Conservation (phyloP, 768 basidiomycete species). For the Bullera alba region DNA sequence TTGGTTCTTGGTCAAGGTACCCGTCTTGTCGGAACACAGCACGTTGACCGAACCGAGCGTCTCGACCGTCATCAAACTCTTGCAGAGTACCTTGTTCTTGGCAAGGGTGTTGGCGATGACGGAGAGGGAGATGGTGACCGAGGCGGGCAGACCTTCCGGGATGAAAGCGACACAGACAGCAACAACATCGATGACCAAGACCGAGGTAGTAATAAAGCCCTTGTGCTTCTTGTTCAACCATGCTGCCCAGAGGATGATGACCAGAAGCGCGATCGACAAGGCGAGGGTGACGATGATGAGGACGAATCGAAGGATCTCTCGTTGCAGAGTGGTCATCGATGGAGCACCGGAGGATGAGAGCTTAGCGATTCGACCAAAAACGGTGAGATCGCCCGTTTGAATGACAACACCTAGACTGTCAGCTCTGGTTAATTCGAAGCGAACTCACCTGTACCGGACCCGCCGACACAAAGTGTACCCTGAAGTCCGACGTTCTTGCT, state of each 20-base stretch:
- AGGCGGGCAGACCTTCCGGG: constrained; percentile 49
- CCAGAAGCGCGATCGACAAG: constrained; percentile 49
- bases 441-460: constrained; percentile 27
- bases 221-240: constrained; percentile 44
- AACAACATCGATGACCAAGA: constrained; percentile 56
- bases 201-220: constrained; percentile 52
- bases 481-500: constrained; percentile 59
- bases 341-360: constrained; percentile 51
- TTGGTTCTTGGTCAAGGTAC: constrained; percentile 54
- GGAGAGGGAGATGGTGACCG: constrained; percentile 32
- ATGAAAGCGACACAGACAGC: constrained; percentile 54
- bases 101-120: constrained; percentile 51
- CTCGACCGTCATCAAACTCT: constrained; percentile 61
- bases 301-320: constrained; percentile 56
- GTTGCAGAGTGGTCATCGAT: constrained; percentile 53
- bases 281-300: constrained; percentile 53
- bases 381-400: constrained; percentile 36
- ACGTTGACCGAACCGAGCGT: constrained; percentile 60
- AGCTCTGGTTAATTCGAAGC: background rate
- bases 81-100: constrained; percentile 55
- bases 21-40: constrained; percentile 55
- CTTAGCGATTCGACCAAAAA: constrained; percentile 55
- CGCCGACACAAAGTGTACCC: constrained; percentile 39
- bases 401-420: constrained; percentile 24
- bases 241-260: constrained; percentile 52